These are phyloP conservation scores for Echria macrotheca DNA, from an alignment of 495 filamentous ascomycete genomes.

Conservation along the genomic window DNA sequence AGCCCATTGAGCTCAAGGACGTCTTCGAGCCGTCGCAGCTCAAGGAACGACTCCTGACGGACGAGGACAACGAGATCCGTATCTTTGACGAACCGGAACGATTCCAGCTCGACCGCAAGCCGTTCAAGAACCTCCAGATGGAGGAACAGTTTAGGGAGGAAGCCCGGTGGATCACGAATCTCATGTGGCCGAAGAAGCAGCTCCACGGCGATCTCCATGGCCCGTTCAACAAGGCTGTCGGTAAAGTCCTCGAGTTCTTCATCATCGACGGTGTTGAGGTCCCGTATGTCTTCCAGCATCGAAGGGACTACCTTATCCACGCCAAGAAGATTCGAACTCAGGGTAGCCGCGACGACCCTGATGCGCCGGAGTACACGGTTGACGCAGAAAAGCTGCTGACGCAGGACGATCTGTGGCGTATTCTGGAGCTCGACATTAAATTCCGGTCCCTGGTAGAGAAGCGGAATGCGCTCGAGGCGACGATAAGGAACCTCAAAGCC, in stretches of 20 bases:
- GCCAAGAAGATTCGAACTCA: conserved; percentile 68
- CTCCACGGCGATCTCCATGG: conserved; percentile 63
- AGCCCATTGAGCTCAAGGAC: conserved; percentile 83
- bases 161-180: conserved; percentile 79
- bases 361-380: conserved; percentile 65
- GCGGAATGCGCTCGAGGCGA: conserved; percentile 71
- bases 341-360: conserved; percentile 43
- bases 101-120: conserved; percentile 85
- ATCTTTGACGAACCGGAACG: conserved; percentile 84
- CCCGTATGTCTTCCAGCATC: conserved; percentile 95
- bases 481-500: conserved; percentile 65
- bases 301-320: conserved; percentile 96
- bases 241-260: conserved; percentile 92
- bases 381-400: conserved; percentile 83
- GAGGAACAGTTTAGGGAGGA: conserved; percentile 83
- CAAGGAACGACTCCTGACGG: conserved; percentile 86
- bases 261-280: conserved; percentile 89
- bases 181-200: conserved; percentile 79
- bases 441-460: conserved; percentile 88
- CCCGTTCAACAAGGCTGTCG: conserved; percentile 80
- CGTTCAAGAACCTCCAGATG: conserved; percentile 71
- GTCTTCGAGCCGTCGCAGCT: conserved; percentile 96
- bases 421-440: conserved; percentile 90
- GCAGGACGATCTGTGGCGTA: conserved; percentile 90
- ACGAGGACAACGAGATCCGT: conserved; percentile 88